Conservation (phyloP, 495 filamentous ascomycete genomes). For the Aspergillus affinis region DNA sequence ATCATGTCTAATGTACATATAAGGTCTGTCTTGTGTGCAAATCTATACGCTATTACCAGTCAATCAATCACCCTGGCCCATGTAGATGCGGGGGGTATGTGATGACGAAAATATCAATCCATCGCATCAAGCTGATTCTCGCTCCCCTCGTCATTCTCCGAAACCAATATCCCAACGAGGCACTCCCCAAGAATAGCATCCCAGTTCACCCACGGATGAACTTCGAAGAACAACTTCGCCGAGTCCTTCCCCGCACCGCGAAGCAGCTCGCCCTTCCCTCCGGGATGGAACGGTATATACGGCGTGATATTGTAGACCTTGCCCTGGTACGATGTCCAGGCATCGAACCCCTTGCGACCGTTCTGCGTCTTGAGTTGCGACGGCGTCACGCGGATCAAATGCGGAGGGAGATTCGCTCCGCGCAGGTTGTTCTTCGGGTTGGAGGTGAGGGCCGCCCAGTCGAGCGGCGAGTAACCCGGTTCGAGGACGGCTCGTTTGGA, state of each 20-base stretch:
- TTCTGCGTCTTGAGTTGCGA: constrained; percentile 71
- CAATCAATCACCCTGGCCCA: not conserved
- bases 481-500: constrained; percentile 67
- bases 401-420: constrained; percentile 52
- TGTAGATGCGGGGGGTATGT: too few relatives aligned
- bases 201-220: constrained; percentile 98
- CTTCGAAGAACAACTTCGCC: constrained; percentile 81
- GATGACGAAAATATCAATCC: constrained; percentile 51
- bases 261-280: constrained; percentile 83
- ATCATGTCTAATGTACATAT: constrained; percentile 6
- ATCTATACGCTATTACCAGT: constrained; percentile 4
- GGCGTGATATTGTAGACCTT: constrained; percentile 92
- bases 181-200: constrained; percentile 89
- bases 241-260: constrained; percentile 68
- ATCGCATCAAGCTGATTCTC: constrained; percentile 63
- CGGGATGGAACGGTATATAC: constrained; percentile 88
- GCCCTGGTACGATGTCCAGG: constrained; percentile 84
- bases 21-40: not conserved
- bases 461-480: constrained; percentile 88
- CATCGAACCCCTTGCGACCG: constrained; percentile 76
- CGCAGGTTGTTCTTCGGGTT: constrained; percentile 67
- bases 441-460: constrained; percentile 83
- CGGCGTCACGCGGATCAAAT: constrained; percentile 68
- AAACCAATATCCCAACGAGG: constrained; percentile 80
- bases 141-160: constrained; percentile 61